phyloP scores from a whole-genome alignment of 1,284 basidiomycete genomes.

The Ceratobasidium sp. region DNA sequence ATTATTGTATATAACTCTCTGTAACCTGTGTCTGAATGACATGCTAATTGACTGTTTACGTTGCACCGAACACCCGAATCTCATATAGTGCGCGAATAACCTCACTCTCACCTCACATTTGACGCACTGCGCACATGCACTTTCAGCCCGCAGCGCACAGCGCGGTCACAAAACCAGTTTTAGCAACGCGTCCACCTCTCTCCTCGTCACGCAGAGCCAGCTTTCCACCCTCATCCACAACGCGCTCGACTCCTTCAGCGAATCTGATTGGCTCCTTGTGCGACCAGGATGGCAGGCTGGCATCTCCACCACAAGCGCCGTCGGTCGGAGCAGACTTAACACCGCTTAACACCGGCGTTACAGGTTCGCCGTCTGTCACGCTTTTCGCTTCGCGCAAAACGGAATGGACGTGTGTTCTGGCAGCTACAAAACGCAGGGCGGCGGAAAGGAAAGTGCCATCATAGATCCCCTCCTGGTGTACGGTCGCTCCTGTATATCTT shows the following conservation, averaged over 20 bases:
- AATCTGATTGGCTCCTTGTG: slow-evolving; percentile 23
- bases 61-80: too few species aligned
- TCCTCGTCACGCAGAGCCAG: not conserved
- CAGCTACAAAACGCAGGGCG: slow-evolving; percentile 31
- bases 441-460: not conserved
- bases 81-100: too few species aligned
- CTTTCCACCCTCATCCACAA: slow-evolving; percentile 20
- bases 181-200: too few species aligned
- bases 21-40: too few species aligned
- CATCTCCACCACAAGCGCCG: not conserved
- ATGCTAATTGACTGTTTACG: too few species aligned
- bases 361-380: slow-evolving; percentile 14
- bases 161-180: not conserved
- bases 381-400: slow-evolving; percentile 27
- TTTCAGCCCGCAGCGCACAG: not conserved
- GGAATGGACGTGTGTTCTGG: slow-evolving; percentile 33
- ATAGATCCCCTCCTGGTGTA: not conserved
- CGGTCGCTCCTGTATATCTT: too few species aligned
- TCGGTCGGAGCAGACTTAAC: slow-evolving; percentile 11
- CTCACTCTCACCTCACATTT: too few species aligned
- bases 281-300: slow-evolving; percentile 26
- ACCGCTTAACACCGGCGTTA: slow-evolving; percentile 23
- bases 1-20: too few species aligned
- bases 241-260: not conserved
- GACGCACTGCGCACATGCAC: too few species aligned